phyloP scores from a whole-genome alignment of 225 moss, liverwort and hornwort species.

The Neckera pumila region DNA sequence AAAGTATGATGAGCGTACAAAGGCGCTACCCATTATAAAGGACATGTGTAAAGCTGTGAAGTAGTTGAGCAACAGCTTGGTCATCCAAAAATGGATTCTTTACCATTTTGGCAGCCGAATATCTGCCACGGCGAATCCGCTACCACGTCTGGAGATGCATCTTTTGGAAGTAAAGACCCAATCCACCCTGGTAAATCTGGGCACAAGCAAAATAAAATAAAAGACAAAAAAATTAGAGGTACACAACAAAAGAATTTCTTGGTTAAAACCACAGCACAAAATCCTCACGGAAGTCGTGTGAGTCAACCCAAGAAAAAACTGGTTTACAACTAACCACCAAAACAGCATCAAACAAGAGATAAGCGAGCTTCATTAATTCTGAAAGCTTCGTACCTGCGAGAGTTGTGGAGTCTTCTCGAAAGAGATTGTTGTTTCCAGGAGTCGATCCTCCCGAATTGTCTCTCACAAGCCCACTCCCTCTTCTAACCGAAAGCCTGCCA shows the following conservation, averaged over 20 bases:
- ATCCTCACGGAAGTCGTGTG: background rate
- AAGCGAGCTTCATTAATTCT: background rate
- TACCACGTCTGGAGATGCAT: slow-evolving; percentile 88
- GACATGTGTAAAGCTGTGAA: background rate
- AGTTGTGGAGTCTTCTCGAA: slow-evolving; percentile 49
- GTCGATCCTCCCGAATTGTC: slow-evolving; percentile 40
- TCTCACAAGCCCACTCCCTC: slow-evolving; percentile 44
- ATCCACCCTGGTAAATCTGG: slow-evolving; percentile 93
- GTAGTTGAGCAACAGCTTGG: background rate
- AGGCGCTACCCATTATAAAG: background rate
- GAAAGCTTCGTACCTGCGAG: slow-evolving; percentile 28
- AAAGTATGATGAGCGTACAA: background rate
- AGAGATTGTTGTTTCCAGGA: background rate
- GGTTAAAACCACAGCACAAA: background rate
- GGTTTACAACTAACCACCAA: background rate
- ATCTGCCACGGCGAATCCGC: slow-evolving; percentile 89
- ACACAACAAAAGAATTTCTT: background rate
- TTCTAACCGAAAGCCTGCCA: slow-evolving; percentile 22
- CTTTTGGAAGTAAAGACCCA: slow-evolving; percentile 70
- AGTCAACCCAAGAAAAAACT: background rate
- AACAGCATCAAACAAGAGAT: background rate
- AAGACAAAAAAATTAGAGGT: background rate
- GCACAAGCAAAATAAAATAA: background rate
- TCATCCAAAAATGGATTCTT: background rate
- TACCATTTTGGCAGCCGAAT: slow-evolving; percentile 95